Conservation (phyloP, 176 grass and related monocot genomes). For the Alloteropsis semialata region DNA sequence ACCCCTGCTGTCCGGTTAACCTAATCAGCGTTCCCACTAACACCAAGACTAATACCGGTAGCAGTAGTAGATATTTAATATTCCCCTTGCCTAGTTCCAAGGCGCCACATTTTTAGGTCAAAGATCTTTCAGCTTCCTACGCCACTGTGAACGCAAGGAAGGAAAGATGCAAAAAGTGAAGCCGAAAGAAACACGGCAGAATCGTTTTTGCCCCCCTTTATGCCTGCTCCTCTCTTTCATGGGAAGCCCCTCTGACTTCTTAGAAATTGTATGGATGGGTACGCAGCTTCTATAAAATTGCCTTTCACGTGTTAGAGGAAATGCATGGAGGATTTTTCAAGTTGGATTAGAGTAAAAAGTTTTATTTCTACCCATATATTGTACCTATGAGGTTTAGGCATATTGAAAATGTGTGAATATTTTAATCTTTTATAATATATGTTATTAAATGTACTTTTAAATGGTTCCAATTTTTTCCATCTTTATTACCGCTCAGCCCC, state of each 20-base stretch:
- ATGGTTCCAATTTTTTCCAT: background rate
- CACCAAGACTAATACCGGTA: background rate
- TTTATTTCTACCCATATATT: background rate
- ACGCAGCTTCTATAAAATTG: background rate
- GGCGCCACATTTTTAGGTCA: background rate
- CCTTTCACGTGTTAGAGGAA: background rate
- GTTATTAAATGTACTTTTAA: background rate
- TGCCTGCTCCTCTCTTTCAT: background rate
- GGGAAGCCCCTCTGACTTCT: fast-evolving
- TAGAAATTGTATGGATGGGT: background rate
- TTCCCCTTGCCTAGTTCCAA: background rate
- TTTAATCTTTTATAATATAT: background rate
- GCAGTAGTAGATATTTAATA: background rate
- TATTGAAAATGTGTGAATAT: background rate
- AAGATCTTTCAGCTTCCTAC: background rate
- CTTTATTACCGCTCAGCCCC: background rate
- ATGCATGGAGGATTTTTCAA: too few species aligned
- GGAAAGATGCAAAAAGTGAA: constrained; percentile 21
- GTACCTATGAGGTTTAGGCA: background rate
- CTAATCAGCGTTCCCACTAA: constrained; percentile 16
- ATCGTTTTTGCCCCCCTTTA: background rate
- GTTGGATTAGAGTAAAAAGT: background rate
- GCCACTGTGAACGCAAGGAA: constrained; percentile 27
- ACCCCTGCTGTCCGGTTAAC: background rate
- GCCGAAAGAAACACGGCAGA: constrained; percentile 57